These are phyloP conservation scores for Trichophyton verrucosum DNA, from an alignment of 2,329 filamentous ascomycete genomes.

Conservation along the genomic window DNA sequence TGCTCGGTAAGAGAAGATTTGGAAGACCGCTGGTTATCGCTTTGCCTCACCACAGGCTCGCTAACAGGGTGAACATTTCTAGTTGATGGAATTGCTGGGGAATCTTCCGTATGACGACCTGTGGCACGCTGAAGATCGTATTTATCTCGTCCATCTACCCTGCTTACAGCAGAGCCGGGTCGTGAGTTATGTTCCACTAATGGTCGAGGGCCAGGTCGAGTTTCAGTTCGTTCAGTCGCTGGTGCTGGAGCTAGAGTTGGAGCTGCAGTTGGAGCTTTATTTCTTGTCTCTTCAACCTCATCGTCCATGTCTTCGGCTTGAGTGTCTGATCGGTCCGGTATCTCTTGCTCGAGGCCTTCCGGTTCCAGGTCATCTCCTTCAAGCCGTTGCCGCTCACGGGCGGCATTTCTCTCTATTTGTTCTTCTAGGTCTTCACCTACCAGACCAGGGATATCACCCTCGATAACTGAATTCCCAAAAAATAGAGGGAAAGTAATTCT, in stretches of 20 bases:
- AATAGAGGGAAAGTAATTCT: conserved; percentile 77
- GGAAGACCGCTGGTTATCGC: not conserved
- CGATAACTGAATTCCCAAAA: conserved; percentile 63
- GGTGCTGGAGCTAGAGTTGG: not conserved
- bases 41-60: not conserved
- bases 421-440: conserved; percentile 55
- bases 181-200: not conserved
- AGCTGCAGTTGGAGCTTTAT: conserved; percentile 12
- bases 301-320: not conserved
- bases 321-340: not conserved
- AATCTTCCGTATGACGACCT: not conserved
- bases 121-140: not conserved
- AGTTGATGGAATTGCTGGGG: not conserved
- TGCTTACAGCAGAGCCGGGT: not conserved
- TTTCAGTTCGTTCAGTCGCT: not conserved
- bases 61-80: not conserved
- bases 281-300: not conserved
- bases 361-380: conserved; percentile 3
- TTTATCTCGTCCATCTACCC: not conserved
- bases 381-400: conserved; percentile 5
- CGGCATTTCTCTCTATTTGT: conserved; percentile 13
- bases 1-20: not conserved
- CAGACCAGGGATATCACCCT: conserved; percentile 63
- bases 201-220: not conserved
- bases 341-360: not conserved